These are phyloP conservation scores for Sporothrix sp. DNA, from an alignment of 2,329 filamentous ascomycete species.

Conservation along the genomic window DNA sequence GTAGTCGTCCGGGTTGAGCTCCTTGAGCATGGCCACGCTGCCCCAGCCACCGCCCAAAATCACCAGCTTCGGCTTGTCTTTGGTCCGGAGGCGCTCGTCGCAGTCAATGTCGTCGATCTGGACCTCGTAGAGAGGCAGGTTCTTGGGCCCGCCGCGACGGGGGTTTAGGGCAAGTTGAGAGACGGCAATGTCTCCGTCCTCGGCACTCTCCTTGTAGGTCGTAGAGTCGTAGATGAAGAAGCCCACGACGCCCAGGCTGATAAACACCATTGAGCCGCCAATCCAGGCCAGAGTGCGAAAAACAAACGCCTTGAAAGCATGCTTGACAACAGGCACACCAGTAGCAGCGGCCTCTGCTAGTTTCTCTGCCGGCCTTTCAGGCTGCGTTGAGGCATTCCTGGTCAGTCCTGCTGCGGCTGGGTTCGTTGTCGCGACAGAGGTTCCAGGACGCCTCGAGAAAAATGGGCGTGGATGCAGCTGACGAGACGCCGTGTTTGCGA, in stretches of 20 bases:
- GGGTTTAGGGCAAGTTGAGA: slow-evolving; percentile 75
- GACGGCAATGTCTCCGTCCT: slow-evolving; percentile 65
- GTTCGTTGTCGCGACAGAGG: background rate
- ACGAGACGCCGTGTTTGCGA: background rate
- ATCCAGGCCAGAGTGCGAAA: slow-evolving; percentile 62
- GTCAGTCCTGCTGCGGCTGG: background rate
- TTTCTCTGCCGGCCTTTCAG: background rate
- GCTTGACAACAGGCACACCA: background rate
- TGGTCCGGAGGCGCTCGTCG: slow-evolving; percentile 57
- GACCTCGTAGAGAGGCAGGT: slow-evolving; percentile 80
- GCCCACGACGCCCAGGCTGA: slow-evolving; percentile 59
- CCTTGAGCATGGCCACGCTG: slow-evolving; percentile 82
- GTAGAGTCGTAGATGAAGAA: slow-evolving; percentile 94
- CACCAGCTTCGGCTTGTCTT: slow-evolving; percentile 85
- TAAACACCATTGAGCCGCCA: slow-evolving; percentile 64
- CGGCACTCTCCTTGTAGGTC: slow-evolving; percentile 69
- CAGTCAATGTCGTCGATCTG: slow-evolving; percentile 90
- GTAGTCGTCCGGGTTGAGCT: slow-evolving; percentile 81
- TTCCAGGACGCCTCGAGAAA: slow-evolving; percentile 2
- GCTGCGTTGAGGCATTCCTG: slow-evolving; percentile 9
- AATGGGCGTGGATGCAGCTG: slow-evolving; percentile 3
- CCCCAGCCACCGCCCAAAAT: slow-evolving; percentile 94
- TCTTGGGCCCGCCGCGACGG: slow-evolving; percentile 80
- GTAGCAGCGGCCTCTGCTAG: background rate
- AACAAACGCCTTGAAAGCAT: slow-evolving; percentile 40